phyloP scores from a whole-genome alignment of 305 asterid genomes.

The Solanum hybrid region DNA sequence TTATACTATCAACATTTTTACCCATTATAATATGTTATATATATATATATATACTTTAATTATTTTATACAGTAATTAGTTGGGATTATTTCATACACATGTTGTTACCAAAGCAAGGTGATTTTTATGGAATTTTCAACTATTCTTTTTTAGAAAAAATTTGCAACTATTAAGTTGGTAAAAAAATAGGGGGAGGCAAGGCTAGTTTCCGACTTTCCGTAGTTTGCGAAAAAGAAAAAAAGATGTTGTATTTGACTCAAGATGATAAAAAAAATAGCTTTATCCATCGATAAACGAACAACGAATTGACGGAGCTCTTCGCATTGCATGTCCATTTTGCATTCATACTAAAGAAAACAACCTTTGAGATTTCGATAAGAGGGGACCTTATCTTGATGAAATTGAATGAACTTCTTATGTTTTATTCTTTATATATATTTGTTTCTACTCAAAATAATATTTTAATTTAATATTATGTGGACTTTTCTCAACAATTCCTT shows the following conservation, averaged over 20 bases:
- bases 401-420: not conserved
- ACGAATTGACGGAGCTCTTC: not conserved
- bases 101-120: not conserved
- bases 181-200: not conserved
- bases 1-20: not conserved
- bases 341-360: conserved; percentile 3
- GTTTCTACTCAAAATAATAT: not conserved
- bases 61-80: not conserved
- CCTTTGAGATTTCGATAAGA: not conserved
- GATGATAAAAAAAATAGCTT: not conserved
- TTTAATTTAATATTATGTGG: not conserved
- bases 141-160: not conserved
- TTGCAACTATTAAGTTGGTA: not conserved
- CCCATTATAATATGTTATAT: not conserved
- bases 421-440: not conserved
- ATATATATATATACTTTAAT: not conserved
- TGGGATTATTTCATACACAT: not conserved
- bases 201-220: not conserved
- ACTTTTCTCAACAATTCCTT: not conserved
- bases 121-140: not conserved
- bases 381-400: conserved; percentile 16
- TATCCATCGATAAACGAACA: not conserved
- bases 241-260: accelerated
- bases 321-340: not conserved
- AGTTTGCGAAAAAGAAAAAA: not conserved